Evolutionary conservation across 345 rosid genomes (phyloP).

Genomic region (Linum usitatissimum): DNA sequence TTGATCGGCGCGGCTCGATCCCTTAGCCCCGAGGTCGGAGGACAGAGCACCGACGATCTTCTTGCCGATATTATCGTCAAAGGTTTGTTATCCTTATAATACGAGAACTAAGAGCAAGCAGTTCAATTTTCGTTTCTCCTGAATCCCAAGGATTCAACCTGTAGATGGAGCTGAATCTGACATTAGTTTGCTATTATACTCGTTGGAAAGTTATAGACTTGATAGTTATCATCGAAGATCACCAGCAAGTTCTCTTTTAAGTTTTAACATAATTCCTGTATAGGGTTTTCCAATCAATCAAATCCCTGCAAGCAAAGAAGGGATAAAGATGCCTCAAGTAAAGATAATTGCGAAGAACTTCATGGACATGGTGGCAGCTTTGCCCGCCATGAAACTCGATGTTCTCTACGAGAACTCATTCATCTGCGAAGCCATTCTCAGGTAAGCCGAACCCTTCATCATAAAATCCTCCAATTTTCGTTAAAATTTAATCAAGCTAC

Average conservation of each 20-base stretch:
- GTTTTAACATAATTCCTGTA: too few species aligned
- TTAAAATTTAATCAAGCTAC: too few species aligned
- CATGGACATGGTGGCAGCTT: slow-evolving; percentile 95
- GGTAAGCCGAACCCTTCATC: too few species aligned
- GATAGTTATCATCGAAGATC: not conserved
- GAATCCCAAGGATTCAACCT: not conserved
- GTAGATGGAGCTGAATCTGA: not conserved
- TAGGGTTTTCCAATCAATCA: too few species aligned
- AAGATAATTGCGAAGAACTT: slow-evolving; percentile 80
- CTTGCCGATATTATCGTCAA: not conserved
- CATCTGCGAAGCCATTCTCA: slow-evolving; percentile 92
- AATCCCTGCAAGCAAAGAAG: too few species aligned
- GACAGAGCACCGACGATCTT: not conserved
- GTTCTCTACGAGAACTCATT: slow-evolving; percentile 64
- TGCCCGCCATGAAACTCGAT: slow-evolving; percentile 80
- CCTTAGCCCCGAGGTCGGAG: not conserved
- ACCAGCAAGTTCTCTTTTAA: not conserved
- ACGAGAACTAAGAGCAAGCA: too few species aligned
- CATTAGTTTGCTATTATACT: not conserved
- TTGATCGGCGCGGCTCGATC: not conserved
- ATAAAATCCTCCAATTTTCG: too few species aligned
- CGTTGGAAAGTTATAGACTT: too few species aligned
- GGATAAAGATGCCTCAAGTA: slow-evolving; percentile 63
- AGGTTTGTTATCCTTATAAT: not conserved
- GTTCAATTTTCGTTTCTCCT: not conserved